These are phyloP conservation scores for Carnegiea gigantea DNA, from an alignment of 179 eudicot species.

Conservation along the genomic window DNA sequence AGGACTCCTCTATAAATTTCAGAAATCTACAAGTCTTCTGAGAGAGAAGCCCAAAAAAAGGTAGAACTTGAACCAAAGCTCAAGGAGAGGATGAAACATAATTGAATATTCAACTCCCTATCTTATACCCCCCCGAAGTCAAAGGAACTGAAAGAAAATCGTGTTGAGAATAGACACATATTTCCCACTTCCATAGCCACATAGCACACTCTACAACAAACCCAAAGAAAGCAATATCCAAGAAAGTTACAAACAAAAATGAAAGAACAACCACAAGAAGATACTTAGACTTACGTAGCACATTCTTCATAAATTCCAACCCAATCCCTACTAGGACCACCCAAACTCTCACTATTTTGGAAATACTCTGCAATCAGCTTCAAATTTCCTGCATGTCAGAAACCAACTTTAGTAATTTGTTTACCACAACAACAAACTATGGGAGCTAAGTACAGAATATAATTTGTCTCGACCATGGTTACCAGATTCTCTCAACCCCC, in stretches of 20 bases:
- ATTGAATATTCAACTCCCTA: not conserved
- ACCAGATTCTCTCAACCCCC: too few relatives aligned
- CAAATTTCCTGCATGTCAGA: slow-evolving; percentile 60
- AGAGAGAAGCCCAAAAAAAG: not conserved
- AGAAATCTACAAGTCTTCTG: not conserved
- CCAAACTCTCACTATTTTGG: slow-evolving; percentile 89
- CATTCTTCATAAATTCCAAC: slow-evolving; percentile 96
- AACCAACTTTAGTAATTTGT: not conserved
- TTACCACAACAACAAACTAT: not conserved
- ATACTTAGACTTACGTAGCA: slow-evolving; percentile 65
- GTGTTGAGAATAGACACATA: not conserved
- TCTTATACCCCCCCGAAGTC: not conserved
- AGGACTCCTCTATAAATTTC: not conserved
- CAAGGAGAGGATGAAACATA: not conserved
- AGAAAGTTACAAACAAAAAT: not conserved
- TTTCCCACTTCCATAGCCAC: not conserved
- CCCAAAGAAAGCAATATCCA: slow-evolving; percentile 5
- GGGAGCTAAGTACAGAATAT: not conserved
- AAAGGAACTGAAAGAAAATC: not conserved
- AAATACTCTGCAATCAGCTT: slow-evolving; percentile 97
- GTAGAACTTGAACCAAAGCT: not conserved
- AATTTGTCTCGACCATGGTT: not conserved
- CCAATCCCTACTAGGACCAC: slow-evolving; percentile 98
- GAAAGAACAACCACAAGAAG: not conserved
- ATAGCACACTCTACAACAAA: not conserved